A percentile compares a stretch with the other conserved stretches of the same genome.
Evolutionary conservation across 192 early-diverging fungal species (phyloP).

Genomic region (Backusella westeae): DNA sequence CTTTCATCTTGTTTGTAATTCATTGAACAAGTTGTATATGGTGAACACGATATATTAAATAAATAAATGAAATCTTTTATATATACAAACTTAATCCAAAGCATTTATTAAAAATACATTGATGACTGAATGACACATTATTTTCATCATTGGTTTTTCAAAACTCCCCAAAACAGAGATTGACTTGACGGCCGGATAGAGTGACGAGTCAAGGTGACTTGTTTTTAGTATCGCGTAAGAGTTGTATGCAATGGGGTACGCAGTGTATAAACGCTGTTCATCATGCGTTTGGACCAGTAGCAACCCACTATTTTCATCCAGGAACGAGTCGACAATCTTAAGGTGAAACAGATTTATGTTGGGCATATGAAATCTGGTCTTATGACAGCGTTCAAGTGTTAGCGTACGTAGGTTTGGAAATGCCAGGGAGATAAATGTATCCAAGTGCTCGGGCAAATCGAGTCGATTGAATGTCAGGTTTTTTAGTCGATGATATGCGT

Average conservation of each 20-base stretch:
- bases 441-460: neutral
- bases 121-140: neutral
- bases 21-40: neutral
- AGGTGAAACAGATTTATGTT: neutral
- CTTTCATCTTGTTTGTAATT: neutral
- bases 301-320: neutral
- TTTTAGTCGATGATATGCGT: neutral
- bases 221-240: neutral
- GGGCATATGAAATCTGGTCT: neutral
- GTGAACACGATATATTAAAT: neutral
- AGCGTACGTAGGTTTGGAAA: neutral
- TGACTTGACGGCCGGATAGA: neutral
- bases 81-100: neutral
- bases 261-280: neutral
- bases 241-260: neutral
- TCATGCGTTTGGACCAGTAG: neutral
- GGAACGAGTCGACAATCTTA: neutral
- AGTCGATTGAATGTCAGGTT: neutral
- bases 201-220: neutral
- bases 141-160: neutral
- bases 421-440: neutral
- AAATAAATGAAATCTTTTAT: no score
- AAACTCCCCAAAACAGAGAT: neutral
- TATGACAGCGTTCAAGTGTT: neutral
- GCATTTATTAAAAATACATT: neutral